Base-by-base conservation (phyloP, 2,329 filamentous ascomycete species). In the Ceratocystis smalleyi region DNA sequence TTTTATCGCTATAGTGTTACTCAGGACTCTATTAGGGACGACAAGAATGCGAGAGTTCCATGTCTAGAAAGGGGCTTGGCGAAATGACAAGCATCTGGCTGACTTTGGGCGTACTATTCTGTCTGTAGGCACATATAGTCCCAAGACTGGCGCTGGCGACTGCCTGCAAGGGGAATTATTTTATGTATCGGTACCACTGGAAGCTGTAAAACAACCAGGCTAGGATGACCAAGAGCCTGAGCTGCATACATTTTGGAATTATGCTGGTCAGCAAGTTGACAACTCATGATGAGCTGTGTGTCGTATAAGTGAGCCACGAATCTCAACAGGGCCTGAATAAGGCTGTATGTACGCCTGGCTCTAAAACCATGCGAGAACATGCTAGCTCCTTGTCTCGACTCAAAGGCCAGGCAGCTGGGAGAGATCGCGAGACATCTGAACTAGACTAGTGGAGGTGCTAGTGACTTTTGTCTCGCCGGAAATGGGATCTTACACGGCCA, bases 1-100 rank as follows among this genome's bases (percentile, higher is more conserved):
- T 65, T 62, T 65, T 65, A 65, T 24, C 30, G 51, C 2, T 6
- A 30, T 61, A 24, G 59, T 49, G 59, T 61, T 43, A 61, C 59
- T 32, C 24, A 61, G 32, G 40, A 32, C 30, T 19, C 47, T n/a
- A 8, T 3, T 27, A 40, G 15, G 40, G 30, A 43, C 57, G 32
- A 43, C 57, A 49, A 15, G 59, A 24, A 43, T 22, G 17, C 24
- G 5, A 32, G n/a, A 40, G 32, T n/a, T 43, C 12, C 30, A 6
- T 43, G 32, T 35, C 30, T 22, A 43, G 57, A 24, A 35, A 32
- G 40, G 30, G 24, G 27, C 57, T 19, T 60, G 57, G 4, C 6
- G 40, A 10, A 43, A 60, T 19, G 15, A 60, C 30, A 22, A 19
- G n/a, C n/a, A 49, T 19, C 45, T 49, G 24, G 47, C 7, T 24